Percentiles rank a stretch among this genome's conserved stretches.
Conservation (phyloP, 139 green algal genomes). For the Tetradesmus obliquus region DNA sequence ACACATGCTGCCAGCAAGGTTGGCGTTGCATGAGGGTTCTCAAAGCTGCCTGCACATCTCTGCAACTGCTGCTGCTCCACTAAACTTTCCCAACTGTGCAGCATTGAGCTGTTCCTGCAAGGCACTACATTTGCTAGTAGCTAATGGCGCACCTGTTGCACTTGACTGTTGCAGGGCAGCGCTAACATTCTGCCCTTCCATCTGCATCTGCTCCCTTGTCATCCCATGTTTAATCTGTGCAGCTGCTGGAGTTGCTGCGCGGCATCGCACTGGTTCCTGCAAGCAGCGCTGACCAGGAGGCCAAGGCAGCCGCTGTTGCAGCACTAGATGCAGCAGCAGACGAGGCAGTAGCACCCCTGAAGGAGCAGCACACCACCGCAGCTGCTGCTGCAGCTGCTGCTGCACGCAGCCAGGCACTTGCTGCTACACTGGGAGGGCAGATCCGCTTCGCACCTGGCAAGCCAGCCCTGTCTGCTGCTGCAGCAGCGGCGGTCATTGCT, state of each 20-base stretch:
- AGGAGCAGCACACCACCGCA: slow-evolving; percentile 14
- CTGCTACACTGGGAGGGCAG: neutral
- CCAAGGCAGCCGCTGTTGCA: slow-evolving; percentile 28
- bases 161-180: neutral
- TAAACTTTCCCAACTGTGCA: too few relatives aligned
- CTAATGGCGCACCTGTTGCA: too few relatives aligned
- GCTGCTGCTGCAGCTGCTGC: slow-evolving; percentile 9
- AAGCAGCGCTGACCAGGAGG: neutral
- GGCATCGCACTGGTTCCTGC: slow-evolving; percentile 6
- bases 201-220: neutral
- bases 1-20: too few relatives aligned
- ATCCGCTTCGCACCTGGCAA: slow-evolving; percentile 24
- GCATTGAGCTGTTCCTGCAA: too few relatives aligned
- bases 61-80: neutral
- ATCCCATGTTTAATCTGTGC: neutral
- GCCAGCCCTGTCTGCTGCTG: neutral
- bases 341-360: slow-evolving; percentile 5
- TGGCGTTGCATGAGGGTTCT: too few relatives aligned
- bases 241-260: slow-evolving; percentile 38
- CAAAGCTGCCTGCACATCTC: neutral
- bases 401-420: slow-evolving; percentile 8
- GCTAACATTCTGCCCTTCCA: neutral
- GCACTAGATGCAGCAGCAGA: slow-evolving; percentile 38
- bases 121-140: neutral
- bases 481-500: neutral